Conservation (phyloP, 2,329 filamentous ascomycete species). For the Trichoderma atroviride region DNA sequence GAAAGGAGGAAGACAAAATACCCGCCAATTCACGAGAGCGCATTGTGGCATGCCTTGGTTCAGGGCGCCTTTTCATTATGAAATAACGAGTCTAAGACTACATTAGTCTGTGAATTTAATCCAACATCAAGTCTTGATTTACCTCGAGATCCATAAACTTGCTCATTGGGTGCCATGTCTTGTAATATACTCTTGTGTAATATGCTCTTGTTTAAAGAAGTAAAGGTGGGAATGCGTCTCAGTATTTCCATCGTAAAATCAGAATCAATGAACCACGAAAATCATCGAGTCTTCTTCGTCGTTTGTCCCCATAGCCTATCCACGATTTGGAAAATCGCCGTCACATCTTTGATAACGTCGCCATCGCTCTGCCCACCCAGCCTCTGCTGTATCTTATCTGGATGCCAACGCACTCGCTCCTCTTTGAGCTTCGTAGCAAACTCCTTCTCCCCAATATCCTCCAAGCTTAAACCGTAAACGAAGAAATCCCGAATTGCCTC, state of each 20-base stretch:
- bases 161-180: no score
- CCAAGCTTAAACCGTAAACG: conserved; percentile 49
- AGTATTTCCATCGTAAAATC: no score
- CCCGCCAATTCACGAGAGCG: conserved; percentile 11
- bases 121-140: conserved; percentile 9
- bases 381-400: conserved; percentile 93
- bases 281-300: conserved; percentile 16
- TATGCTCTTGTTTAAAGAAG: no score
- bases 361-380: conserved; percentile 74
- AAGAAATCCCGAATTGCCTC: conserved; percentile 72
- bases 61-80: conserved; percentile 6
- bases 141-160: neutral
- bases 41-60: neutral
- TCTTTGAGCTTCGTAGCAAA: conserved; percentile 65
- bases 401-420: conserved; percentile 93
- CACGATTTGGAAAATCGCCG: conserved; percentile 87
- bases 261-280: no score
- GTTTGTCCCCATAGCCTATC: conserved; percentile 69
- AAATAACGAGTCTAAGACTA: conserved; percentile 15
- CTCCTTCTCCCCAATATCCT: conserved; percentile 48
- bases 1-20: conserved; percentile 6
- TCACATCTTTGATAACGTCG: conserved; percentile 75
- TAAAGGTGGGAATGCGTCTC: neutral
- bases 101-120: conserved; percentile 18
- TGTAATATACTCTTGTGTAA: neutral